phyloP scores from a whole-genome alignment of 2,329 filamentous ascomycete genomes.

The Ophiostoma montium region DNA sequence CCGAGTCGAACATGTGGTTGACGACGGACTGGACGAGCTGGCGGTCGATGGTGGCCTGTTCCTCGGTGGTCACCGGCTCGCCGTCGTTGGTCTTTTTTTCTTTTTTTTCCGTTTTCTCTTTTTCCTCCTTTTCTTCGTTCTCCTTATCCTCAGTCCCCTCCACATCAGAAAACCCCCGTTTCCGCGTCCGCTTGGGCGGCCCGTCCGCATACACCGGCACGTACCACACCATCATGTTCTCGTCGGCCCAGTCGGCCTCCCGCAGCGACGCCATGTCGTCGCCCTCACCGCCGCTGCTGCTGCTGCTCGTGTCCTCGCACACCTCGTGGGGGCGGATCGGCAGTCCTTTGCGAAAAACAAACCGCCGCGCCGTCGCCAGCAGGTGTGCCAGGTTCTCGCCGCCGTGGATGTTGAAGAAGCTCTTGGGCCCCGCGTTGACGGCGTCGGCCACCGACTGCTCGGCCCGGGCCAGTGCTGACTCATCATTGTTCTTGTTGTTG shows the following conservation, averaged over 20 bases:
- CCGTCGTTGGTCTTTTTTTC: not conserved
- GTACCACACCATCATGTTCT: conserved; percentile 72
- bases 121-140: not conserved
- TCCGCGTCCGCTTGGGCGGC: conserved; percentile 13
- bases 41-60: conserved; percentile 21
- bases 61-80: not conserved
- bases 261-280: conserved; percentile 19
- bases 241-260: conserved; percentile 60
- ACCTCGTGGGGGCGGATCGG: conserved; percentile 61
- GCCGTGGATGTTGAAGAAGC: conserved; percentile 59
- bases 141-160: conserved; percentile 13
- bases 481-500: not conserved
- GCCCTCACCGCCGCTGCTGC: not conserved
- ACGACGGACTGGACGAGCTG: conserved; percentile 47
- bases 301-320: conserved; percentile 22
- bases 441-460: not conserved
- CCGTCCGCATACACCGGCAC: conserved; percentile 35
- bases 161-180: conserved; percentile 17
- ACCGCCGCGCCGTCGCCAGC: conserved; percentile 68
- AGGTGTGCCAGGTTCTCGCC: conserved; percentile 67
- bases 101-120: not conserved
- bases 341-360: conserved; percentile 75
- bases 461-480: not conserved
- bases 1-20: conserved; percentile 65
- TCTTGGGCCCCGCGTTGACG: conserved; percentile 11